Evolutionary conservation across 2,329 filamentous ascomycete species (phyloP), one percentile per base, ranked within the genome.

Genomic region (Arthrobotrys megalospora): DNA sequence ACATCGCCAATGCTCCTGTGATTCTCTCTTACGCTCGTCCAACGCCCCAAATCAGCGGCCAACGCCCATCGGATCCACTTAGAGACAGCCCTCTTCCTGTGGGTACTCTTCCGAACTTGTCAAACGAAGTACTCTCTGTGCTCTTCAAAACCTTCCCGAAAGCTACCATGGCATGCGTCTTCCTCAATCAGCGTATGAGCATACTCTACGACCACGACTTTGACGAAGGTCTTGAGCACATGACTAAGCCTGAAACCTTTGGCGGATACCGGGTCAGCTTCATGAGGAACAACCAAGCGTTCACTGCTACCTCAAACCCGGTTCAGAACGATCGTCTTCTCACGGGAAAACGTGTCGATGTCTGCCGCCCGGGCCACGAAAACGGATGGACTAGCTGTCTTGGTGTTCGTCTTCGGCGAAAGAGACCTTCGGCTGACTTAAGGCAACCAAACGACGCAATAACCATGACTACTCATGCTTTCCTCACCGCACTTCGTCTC

Each of bases 241-340:
- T 77, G 73, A 77, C 73, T 1, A 70, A 71, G 21, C 73, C 73
- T n/a, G 73, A 77, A 62, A 77, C 73, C n/a, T 77, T 77, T 63
- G 73, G 73, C 6, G 73, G 73, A 0, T 77, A 71, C 36, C 66
- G 60, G 5, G 73, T 77, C 43, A 77, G 73, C 52, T 77, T 71
- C 48, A 77, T 77, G 73, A 65, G 43, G 41, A 71, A 77, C 50
- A 71, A 63, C 6, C 66, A 62, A 28, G 50, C 66, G 6, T 77
- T 77, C 60, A 77, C 73, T 12, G 60, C 73, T 6, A 64, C 73
- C n/a, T 28, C 66, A 24, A 77, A 45, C n/a, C 67, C 73, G 19
- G 21, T 55, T 21, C 73, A 66, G n/a, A 70, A 12, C 24, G 66
- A 77, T 14, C 38, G 73, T 16, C 60, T 77, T 21, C 66, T 77